Evolutionary conservation across 1,139 yeast genomes (phyloP), one percentile per base, ranked within the genome.

Genomic region (Wickerhamiella pararugosa): DNA sequence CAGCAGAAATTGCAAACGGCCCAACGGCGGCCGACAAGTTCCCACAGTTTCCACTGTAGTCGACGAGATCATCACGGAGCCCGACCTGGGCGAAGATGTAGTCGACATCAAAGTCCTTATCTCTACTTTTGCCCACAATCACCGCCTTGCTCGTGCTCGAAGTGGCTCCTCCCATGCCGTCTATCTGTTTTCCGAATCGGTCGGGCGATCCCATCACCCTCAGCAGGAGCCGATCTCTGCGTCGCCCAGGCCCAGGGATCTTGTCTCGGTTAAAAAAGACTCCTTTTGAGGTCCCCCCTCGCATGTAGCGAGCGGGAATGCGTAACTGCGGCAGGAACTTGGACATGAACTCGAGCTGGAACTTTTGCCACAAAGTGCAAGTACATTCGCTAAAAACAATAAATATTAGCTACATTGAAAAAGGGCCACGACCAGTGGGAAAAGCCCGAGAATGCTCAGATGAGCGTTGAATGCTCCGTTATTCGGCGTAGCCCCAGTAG

Each of bases 231-330:
- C 29, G 28, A 15, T 38, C 41, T 7, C 41, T 32, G 8, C 36
- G 36, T 4, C 36, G 34, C 5, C 41, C 41, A 2, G 41, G 41
- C 5, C 33, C 33, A 3, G 41, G 41, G 8, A 38, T 21, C 30
- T 30, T 36, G 15, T 27, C 36, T 15, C 32, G 30, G n/a, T 26
- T 10, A 29, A 38, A 38, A 32, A 38, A 38, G 5, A 38, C 26
- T 15, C 41, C 41, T 32, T 33, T 32, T 15, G 41, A 38, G 29
- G 41, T 38, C 28, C 41, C 41, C 10, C 41, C 41, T 7, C 41
- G 35, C 33, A 38, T 33, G 8, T 32, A 32, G 11, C 33, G n/a
- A 3, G 41, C 41, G 2, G 41, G 36, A 6, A 38, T 32, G 9
- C 36, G 21, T 15, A 15, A 15, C 21, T 15, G 21, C 21, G 21